These are phyloP conservation scores for Cytospora piceicola DNA, from an alignment of 2,329 filamentous ascomycete species.

Conservation along the genomic window DNA sequence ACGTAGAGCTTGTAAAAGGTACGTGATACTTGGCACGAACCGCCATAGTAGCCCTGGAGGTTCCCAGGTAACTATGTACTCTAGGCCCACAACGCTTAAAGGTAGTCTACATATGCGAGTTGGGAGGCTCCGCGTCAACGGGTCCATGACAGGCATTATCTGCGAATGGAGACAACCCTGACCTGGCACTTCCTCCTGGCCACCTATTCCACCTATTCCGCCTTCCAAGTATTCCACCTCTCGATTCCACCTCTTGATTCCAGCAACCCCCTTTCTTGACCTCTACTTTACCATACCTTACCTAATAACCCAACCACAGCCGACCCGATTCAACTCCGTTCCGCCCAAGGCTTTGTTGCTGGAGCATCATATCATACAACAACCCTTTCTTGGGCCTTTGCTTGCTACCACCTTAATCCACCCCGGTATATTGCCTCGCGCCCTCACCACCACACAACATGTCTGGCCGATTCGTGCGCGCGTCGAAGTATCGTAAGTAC, in stretches of 20 bases:
- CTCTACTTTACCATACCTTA: conserved; percentile 1
- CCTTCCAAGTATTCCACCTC: too few relatives aligned
- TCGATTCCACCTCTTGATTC: neutral
- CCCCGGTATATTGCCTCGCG: conserved; percentile 5
- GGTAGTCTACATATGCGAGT: neutral
- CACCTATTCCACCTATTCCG: neutral
- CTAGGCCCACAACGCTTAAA: neutral
- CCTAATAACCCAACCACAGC: neutral
- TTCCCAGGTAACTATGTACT: neutral
- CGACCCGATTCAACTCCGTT: neutral
- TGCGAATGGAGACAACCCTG: conserved; percentile 4
- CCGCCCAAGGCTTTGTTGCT: neutral
- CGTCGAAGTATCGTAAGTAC: conserved; percentile 69
- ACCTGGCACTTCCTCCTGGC: conserved; percentile 1
- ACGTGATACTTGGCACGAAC: too few relatives aligned
- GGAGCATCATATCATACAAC: neutral
- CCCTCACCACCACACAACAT: conserved; percentile 44
- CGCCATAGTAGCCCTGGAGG: too few relatives aligned
- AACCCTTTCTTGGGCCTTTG: neutral
- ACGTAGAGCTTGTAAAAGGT: too few relatives aligned
- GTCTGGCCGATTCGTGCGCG: conserved; percentile 68
- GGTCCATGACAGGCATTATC: neutral
- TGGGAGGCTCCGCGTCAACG: neutral
- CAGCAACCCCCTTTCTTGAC: conserved; percentile 3
- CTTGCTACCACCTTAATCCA: neutral